phyloP scores from a whole-genome alignment of 805 yeast genomes.

The Candida peoriensis region DNA sequence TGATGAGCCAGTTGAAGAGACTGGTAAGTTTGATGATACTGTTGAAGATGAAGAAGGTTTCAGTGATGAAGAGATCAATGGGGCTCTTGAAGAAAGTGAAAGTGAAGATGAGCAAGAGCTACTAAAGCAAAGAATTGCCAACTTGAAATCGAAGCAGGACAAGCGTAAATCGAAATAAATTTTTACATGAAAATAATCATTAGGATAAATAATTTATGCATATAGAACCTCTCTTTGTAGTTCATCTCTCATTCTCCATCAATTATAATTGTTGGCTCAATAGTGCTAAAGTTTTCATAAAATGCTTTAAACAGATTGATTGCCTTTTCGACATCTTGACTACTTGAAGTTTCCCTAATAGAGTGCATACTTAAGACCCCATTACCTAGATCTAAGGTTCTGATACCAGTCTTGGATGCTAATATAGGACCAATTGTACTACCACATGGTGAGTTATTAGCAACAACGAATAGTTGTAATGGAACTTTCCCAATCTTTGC shows the following conservation, averaged over 20 bases:
- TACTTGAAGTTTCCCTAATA: conserved; percentile 86
- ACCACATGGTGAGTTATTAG: conserved; percentile 93
- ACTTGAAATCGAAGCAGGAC: conserved; percentile 20
- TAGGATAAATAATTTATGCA: neutral
- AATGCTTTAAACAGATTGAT: conserved; percentile 58
- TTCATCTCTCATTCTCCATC: conserved; percentile 24
- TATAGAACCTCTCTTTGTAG: neutral
- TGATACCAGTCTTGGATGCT: conserved; percentile 79
- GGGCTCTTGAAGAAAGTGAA: conserved; percentile 13
- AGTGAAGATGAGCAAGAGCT: conserved; percentile 21
- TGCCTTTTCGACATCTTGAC: conserved; percentile 62
- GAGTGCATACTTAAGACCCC: conserved; percentile 94
- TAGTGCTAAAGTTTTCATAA: conserved; percentile 40
- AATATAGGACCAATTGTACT: conserved; percentile 95
- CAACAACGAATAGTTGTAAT: conserved; percentile 85
- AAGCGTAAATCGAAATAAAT: conserved; percentile 14
- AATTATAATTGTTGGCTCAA: conserved; percentile 40
- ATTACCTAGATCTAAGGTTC: conserved; percentile 86
- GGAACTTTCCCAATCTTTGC: conserved; percentile 73
- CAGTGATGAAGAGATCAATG: conserved; percentile 28
- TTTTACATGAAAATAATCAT: neutral
- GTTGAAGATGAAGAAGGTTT: conserved; percentile 30
- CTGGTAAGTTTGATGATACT: conserved; percentile 24
- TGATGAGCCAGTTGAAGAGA: conserved; percentile 27
- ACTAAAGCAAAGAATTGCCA: conserved; percentile 18